These are phyloP conservation scores for Candida ascalaphidarum DNA, from an alignment of 805 yeast genomes.

Conservation along the genomic window DNA sequence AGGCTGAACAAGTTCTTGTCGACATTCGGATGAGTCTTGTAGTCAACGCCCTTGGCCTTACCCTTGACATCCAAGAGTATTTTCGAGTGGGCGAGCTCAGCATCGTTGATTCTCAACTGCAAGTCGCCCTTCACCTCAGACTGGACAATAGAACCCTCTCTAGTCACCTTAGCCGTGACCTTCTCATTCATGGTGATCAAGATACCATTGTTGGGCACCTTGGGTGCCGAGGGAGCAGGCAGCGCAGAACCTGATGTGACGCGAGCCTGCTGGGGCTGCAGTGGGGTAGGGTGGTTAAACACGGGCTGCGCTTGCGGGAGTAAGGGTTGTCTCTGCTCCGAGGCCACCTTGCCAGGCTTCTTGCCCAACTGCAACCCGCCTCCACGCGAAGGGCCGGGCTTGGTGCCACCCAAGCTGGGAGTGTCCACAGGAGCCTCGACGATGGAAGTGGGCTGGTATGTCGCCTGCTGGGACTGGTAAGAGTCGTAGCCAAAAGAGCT, in stretches of 20 bases:
- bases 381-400: slow-evolving; percentile 38
- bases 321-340: slow-evolving; percentile 19
- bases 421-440: slow-evolving; percentile 9
- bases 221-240: slow-evolving; percentile 11
- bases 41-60: slow-evolving; percentile 48
- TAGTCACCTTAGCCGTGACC: slow-evolving; percentile 63
- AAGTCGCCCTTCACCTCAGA: slow-evolving; percentile 87
- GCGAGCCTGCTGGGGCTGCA: slow-evolving; percentile 16
- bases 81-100: slow-evolving; percentile 59
- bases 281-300: slow-evolving; percentile 17
- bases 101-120: slow-evolving; percentile 76
- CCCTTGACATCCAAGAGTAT: slow-evolving; percentile 44
- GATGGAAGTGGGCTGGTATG: slow-evolving; percentile 19
- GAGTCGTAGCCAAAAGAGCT: slow-evolving; percentile 13
- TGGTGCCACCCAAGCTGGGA: slow-evolving; percentile 2
- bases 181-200: slow-evolving; percentile 72
- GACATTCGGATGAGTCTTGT: slow-evolving; percentile 94
- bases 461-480: slow-evolving; percentile 11
- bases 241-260: slow-evolving; percentile 14
- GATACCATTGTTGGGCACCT: slow-evolving; percentile 61
- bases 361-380: slow-evolving; percentile 78
- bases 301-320: slow-evolving; percentile 23
- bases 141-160: slow-evolving; percentile 68
- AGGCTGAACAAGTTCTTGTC: slow-evolving; percentile 65
- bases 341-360: slow-evolving; percentile 22